A percentile compares a stretch with the other conserved stretches of the same genome.
Conservation (phyloP, 83 land plant genomes). For the Diphasiastrum complanatum region DNA sequence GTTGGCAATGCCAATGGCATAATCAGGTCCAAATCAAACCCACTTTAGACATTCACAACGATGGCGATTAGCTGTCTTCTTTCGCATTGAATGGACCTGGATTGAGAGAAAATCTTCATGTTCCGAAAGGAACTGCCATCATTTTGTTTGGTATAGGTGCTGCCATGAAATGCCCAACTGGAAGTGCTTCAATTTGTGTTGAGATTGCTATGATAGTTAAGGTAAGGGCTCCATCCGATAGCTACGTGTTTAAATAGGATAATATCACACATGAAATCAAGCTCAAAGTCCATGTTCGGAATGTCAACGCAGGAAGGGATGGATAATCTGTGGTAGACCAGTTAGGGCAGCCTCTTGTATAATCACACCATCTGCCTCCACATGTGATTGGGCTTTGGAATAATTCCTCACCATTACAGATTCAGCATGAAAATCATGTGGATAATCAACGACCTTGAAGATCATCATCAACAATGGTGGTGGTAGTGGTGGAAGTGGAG, state of each 20-base stretch:
- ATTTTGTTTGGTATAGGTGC: neutral
- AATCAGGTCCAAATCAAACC: neutral
- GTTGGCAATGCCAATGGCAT: constrained; percentile 4
- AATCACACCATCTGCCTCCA: too few species aligned
- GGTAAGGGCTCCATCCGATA: constrained; percentile 8
- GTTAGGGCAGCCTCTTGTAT: constrained; percentile 16
- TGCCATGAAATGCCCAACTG: constrained; percentile 16
- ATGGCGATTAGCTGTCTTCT: constrained; percentile 9
- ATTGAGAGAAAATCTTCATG: constrained; percentile 4
- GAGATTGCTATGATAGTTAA: constrained; percentile 5
- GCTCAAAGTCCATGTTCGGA: constrained; percentile 18
- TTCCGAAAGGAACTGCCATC: neutral
- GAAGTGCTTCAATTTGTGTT: constrained; percentile 5
- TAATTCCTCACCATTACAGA: too few species aligned
- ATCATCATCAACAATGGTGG: too few species aligned
- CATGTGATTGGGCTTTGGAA: too few species aligned
- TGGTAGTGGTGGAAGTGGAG: too few species aligned
- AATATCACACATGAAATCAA: constrained; percentile 1
- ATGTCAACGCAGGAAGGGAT: constrained; percentile 16
- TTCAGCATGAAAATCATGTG: too few species aligned
- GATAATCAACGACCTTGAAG: too few species aligned
- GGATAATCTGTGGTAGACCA: constrained; percentile 13
- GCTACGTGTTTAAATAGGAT: constrained; percentile 13
- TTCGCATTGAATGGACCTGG: constrained; percentile 12
- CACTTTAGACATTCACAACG: constrained; percentile 3